These are phyloP conservation scores for Aspergillus quadrilineatus DNA, from an alignment of 2,329 filamentous ascomycete genomes.

Conservation along the genomic window DNA sequence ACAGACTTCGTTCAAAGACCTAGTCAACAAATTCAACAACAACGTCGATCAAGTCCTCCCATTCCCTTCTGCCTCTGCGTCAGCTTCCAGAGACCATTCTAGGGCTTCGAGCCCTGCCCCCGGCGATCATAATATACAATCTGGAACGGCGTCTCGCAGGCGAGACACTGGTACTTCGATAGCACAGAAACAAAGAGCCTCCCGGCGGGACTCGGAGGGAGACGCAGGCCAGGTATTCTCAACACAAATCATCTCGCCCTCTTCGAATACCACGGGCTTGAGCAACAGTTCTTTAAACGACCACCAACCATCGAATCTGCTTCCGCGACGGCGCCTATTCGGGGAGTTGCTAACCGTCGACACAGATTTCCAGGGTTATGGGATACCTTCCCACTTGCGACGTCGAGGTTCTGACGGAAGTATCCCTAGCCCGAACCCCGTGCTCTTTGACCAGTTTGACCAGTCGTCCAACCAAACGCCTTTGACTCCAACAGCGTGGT, in stretches of 20 bases:
- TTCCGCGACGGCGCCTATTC: conserved; percentile 63
- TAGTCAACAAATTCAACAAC: conserved; percentile 76
- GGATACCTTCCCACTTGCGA: conserved; percentile 56
- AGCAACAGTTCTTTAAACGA: conserved; percentile 5
- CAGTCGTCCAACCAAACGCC: conserved; percentile 54
- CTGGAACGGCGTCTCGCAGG: conserved; percentile 29
- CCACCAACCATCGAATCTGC: conserved; percentile 27
- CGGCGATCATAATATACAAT: conserved; percentile 26
- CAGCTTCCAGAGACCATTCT: conserved; percentile 36
- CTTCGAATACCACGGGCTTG: conserved; percentile 11
- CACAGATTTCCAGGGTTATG: conserved; percentile 54
- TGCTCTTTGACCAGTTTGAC: conserved; percentile 40
- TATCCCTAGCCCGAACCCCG: conserved; percentile 53
- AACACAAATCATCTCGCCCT: conserved; percentile 1
- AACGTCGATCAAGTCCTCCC: conserved; percentile 50
- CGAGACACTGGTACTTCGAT: conserved; percentile 23
- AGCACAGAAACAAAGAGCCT: conserved; percentile 13
- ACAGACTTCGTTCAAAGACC: conserved; percentile 74
- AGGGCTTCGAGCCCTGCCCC: conserved; percentile 29
- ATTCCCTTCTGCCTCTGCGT: conserved; percentile 35
- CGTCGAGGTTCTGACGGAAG: conserved; percentile 72
- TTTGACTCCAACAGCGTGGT: conserved; percentile 67
- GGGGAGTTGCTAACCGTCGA: conserved; percentile 69
- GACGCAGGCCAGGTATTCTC: conserved; percentile 10
- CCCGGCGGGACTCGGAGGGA: conserved; percentile 22